These are phyloP conservation scores for Hibiscus tridactylites DNA, from an alignment of 345 rosid genomes.

Conservation along the genomic window DNA sequence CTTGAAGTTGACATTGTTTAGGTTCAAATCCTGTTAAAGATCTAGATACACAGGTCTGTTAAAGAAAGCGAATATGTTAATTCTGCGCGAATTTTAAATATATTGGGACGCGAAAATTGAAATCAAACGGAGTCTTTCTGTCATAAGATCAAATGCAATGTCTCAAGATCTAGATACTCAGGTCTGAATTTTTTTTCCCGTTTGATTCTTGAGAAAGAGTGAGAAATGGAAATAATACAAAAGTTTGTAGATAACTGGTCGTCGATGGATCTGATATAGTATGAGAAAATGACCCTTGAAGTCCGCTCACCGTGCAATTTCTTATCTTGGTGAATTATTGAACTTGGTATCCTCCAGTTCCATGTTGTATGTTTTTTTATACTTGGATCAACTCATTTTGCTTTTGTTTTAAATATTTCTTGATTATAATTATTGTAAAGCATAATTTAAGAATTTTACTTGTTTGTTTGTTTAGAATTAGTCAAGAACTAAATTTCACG, in stretches of 20 bases:
- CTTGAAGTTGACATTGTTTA: constrained; percentile 32
- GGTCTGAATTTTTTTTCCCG: constrained; percentile 10
- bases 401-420: background rate
- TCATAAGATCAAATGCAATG: no score
- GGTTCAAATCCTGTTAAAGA: no score
- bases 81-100: no score
- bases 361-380: constrained; percentile 49
- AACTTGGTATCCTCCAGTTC: constrained; percentile 43
- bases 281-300: constrained; percentile 87
- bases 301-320: constrained; percentile 71
- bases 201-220: constrained; percentile 21
- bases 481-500: no score
- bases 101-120: no score
- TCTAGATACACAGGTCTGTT: no score
- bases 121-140: no score
- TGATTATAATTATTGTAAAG: background rate
- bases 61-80: no score
- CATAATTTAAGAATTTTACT: no score
- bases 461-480: no score
- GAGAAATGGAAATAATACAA: constrained; percentile 27
- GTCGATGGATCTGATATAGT: constrained; percentile 94
- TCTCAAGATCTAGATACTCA: constrained; percentile 11
- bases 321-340: constrained; percentile 44
- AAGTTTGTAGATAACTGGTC: constrained; percentile 59
- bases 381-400: constrained; percentile 33